Base-by-base conservation (phyloP, 2,329 filamentous ascomycete species). In the Epichloe sibirici region DNA sequence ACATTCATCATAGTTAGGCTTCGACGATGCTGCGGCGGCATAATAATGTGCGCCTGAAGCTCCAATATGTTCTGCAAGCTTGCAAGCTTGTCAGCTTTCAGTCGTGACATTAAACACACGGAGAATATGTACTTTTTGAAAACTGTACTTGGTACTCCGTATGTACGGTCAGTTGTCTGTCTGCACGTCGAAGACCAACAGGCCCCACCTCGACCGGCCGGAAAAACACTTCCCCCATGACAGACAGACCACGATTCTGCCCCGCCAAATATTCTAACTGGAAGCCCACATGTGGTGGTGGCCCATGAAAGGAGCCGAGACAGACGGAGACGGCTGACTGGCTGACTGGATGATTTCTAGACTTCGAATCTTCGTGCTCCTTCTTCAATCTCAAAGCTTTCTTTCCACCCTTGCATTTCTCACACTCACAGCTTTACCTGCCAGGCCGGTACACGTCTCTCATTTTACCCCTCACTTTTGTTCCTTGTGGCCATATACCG, bases 261-360 rank as follows among this genome's bases (percentile, higher is more conserved):
- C 65, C 65, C 65, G 63, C 65, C 63, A 64, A 65, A 52, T 28
- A 44, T 52, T 23, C 25, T 35, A 45, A 21, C 28, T 31, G 28
- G 28, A 47, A 35, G 45, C 38, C 17, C 48, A 49, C 48, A 31
- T 28, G 28, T 31, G 28, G 28, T 9, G 28, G n/a, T 45, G n/a
- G 47, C 40, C 39, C 51, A 50, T 37, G 39, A 42, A 45, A 12
- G 35, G n/a, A 55, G 48, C 57, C 56, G 57, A 56, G 45, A 56
- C 28, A 9, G 28, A 31, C 28, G 28, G 17, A 21, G 17, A 21
- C 17, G 17, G 17, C 17, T 21, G 17, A 21, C 17, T 21, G 17
- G 28, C 2, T 43, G 40, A 45, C 45, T 48, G 53, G 51, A 54
- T 49, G 35, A 21, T 35, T 46, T 51, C 38, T 47, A 46, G 51